These are phyloP conservation scores for Aspergillus sparsus DNA, from an alignment of 495 filamentous ascomycete genomes.

Conservation along the genomic window DNA sequence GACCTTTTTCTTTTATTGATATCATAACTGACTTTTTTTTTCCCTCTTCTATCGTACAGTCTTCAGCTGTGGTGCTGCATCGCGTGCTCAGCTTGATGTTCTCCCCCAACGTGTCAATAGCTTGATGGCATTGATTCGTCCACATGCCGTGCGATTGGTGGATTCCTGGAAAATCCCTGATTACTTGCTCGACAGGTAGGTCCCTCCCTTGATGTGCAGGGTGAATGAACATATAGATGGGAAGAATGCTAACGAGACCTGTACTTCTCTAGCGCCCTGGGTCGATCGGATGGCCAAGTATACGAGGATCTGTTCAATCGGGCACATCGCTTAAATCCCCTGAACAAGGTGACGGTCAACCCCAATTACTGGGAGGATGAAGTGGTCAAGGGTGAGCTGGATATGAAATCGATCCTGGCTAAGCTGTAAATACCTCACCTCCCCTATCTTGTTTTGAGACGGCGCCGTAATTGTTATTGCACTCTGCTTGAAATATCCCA, in stretches of 20 bases:
- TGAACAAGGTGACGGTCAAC: conserved; percentile 50
- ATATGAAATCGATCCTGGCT: conserved; percentile 26
- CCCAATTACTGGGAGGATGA: conserved; percentile 52
- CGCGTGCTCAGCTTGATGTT: conserved; percentile 32
- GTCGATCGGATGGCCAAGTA: conserved; percentile 48
- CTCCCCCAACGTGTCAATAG: conserved; percentile 40
- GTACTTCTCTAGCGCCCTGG: conserved; percentile 36
- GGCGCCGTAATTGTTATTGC: no score
- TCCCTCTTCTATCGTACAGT: conserved; percentile 14
- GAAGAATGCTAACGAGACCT: no score
- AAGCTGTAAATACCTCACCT: conserved; percentile 23
- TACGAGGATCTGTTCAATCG: conserved; percentile 52
- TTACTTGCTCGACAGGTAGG: conserved; percentile 46
- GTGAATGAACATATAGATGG: no score
- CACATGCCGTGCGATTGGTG: conserved; percentile 50
- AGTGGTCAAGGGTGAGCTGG: conserved; percentile 43
- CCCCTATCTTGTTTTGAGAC: no score
- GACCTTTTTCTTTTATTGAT: neutral
- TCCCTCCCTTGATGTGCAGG: neutral
- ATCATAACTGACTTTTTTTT: neutral
- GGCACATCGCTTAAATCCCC: conserved; percentile 48
- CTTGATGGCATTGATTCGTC: conserved; percentile 44
- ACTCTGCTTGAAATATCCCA: no score
- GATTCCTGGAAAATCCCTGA: conserved; percentile 53
- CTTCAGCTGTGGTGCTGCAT: conserved; percentile 41